A percentile compares a stretch with the other conserved stretches of the same genome.
Evolutionary conservation across 441 rosid species (phyloP).

Genomic region (Adansonia rubrostipa): DNA sequence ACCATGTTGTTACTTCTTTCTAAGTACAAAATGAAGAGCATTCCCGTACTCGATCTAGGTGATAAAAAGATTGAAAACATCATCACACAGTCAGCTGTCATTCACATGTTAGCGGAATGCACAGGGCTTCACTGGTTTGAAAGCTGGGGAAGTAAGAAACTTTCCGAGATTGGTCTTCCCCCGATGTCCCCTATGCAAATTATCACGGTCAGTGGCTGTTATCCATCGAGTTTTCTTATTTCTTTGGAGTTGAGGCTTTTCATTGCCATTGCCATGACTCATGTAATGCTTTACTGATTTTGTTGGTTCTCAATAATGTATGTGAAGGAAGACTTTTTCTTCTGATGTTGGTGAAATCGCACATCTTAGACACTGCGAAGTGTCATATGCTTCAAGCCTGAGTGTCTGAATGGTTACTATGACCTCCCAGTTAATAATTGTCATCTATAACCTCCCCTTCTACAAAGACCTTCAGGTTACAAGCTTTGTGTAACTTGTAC

Average conservation of each 20-base stretch:
- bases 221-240: background rate
- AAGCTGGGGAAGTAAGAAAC: constrained; percentile 86
- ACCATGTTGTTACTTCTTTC: constrained; percentile 96
- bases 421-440: background rate
- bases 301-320: background rate
- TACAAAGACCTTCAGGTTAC: background rate
- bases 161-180: constrained; percentile 91
- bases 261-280: background rate
- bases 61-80: constrained; percentile 81
- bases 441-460: background rate
- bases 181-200: constrained; percentile 52
- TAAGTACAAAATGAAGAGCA: constrained; percentile 97
- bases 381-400: constrained; percentile 2
- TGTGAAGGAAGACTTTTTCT: background rate
- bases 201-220: constrained; percentile 54
- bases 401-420: background rate
- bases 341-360: background rate
- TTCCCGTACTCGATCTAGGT: constrained; percentile 86
- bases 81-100: constrained; percentile 90
- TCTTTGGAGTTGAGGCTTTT: background rate
- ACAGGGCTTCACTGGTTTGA: constrained; percentile 94
- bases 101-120: constrained; percentile 97
- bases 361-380: background rate
- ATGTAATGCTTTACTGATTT: background rate
- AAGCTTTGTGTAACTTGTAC: background rate